Conservation (phyloP, 306 rosid species). For the Castanea crenata region DNA sequence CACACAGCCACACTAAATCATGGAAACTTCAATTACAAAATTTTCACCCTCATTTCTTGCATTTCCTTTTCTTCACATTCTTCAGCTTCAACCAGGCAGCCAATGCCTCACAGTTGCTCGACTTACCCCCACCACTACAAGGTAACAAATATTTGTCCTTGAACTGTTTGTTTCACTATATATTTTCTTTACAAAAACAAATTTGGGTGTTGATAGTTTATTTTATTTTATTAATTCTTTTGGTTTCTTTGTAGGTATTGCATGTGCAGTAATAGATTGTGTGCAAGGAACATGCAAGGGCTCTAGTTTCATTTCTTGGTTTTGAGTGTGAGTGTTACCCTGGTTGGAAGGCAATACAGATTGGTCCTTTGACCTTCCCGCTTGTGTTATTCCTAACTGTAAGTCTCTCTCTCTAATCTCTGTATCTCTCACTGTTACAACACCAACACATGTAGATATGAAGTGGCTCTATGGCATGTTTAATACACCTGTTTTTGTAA, state of each 20-base stretch:
- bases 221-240: background rate
- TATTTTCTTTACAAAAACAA: too few species aligned
- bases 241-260: background rate
- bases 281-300: slow-evolving; percentile 42
- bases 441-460: too few species aligned
- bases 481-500: too few species aligned
- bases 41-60: background rate
- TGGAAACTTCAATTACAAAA: slow-evolving; percentile 12
- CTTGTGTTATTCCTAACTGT: slow-evolving; percentile 41
- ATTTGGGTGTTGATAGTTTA: background rate
- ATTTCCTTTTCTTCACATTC: slow-evolving; percentile 23
- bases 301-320: slow-evolving; percentile 31
- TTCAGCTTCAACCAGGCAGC: background rate
- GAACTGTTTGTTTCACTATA: too few species aligned
- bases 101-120: background rate
- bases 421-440: background rate
- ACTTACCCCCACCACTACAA: background rate
- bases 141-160: background rate
- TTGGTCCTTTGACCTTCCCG: slow-evolving; percentile 24
- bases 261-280: slow-evolving; percentile 25
- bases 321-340: slow-evolving; percentile 38
- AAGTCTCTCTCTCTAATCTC: slow-evolving; percentile 1
- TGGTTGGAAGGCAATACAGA: slow-evolving; percentile 26
- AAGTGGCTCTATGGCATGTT: too few species aligned
- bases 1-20: background rate